phyloP scores from a whole-genome alignment of 169 alveolate genomes.

The Plasmodium cynomolgi region DNA sequence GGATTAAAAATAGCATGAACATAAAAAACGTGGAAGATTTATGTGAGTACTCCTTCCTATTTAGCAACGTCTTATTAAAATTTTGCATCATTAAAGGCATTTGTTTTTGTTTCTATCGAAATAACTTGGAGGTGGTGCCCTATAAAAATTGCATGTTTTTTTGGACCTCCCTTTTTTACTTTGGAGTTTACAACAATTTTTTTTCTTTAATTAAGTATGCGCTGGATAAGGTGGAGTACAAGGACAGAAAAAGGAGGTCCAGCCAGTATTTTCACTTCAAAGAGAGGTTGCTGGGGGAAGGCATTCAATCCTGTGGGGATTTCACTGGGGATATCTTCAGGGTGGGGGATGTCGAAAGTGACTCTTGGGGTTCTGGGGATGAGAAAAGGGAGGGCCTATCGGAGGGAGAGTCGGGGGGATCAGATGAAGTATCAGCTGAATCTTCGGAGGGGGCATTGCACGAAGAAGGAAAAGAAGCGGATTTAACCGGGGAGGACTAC shows the following conservation, averaged over 20 bases:
- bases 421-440: not conserved
- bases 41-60: conserved; percentile 57
- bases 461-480: not conserved
- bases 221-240: conserved; percentile 31
- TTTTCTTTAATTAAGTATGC: conserved; percentile 60
- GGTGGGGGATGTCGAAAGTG: not conserved
- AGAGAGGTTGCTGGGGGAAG: not conserved
- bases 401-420: not conserved
- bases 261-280: not conserved
- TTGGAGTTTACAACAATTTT: conserved; percentile 66
- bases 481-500: not conserved
- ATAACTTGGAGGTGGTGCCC: conserved; percentile 32
- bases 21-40: conserved; percentile 51
- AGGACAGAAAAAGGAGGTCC: conserved; percentile 2
- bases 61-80: conserved; percentile 42
- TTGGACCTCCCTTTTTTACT: conserved; percentile 64
- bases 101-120: conserved; percentile 47
- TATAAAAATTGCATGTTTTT: conserved; percentile 34
- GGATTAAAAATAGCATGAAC: conserved; percentile 13
- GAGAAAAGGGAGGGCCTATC: not conserved
- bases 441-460: not conserved
- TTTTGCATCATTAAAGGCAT: conserved; percentile 65
- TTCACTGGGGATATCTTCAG: not conserved
- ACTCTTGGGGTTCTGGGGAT: not conserved
- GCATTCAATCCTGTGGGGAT: not conserved